Conservation (phyloP, 768 basidiomycete genomes). For the Phlegmacium glaucopus region DNA sequence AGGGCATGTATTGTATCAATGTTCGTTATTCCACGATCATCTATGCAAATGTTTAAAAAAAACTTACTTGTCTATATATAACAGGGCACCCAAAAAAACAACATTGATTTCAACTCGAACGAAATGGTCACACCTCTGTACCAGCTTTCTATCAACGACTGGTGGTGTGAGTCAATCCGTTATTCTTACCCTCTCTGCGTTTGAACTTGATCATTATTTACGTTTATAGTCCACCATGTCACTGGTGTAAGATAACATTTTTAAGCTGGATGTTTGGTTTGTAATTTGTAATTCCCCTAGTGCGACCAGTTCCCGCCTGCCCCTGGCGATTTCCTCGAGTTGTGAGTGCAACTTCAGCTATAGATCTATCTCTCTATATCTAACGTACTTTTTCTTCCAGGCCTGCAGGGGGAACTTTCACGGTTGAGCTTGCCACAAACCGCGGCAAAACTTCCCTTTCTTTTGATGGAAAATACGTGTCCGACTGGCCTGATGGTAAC, state of each 20-base stretch:
- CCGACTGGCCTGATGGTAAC: constrained; percentile 46
- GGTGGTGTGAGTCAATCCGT: constrained; percentile 40
- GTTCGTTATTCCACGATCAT: constrained; percentile 29
- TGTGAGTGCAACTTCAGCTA: constrained; percentile 27
- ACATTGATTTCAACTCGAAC: constrained; percentile 34
- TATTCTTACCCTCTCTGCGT: neutral
- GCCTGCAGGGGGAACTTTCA: constrained; percentile 46
- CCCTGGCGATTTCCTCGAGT: constrained; percentile 36
- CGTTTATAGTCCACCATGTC: constrained; percentile 31
- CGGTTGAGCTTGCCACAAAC: constrained; percentile 47
- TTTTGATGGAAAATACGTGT: constrained; percentile 33
- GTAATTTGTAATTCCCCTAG: constrained; percentile 16
- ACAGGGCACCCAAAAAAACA: constrained; percentile 26
- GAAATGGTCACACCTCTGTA: constrained; percentile 40
- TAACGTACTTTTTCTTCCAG: constrained; percentile 18
- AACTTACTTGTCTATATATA: neutral
- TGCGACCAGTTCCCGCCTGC: constrained; percentile 42
- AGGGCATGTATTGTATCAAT: constrained; percentile 45
- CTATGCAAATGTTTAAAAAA: no score
- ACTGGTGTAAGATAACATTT: constrained; percentile 25
- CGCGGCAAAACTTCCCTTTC: constrained; percentile 44
- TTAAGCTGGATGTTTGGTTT: neutral
- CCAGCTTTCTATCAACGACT: constrained; percentile 34
- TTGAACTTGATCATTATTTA: constrained; percentile 3
- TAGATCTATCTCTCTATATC: neutral